Conservation (phyloP, 2,329 filamentous ascomycete species). For the Nemania serpens region DNA sequence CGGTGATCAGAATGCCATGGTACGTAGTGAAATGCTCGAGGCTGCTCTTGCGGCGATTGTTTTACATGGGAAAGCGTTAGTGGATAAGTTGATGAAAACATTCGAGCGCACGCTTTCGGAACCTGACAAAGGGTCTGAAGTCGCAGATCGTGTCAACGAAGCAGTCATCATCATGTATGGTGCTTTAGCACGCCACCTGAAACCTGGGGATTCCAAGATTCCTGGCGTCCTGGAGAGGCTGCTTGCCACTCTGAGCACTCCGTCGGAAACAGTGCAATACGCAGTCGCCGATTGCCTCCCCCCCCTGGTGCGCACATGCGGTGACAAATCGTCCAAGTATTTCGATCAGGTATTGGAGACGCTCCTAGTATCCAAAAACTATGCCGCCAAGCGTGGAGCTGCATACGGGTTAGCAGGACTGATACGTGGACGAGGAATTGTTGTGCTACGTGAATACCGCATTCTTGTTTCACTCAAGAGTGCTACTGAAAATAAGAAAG, state of each 20-base stretch:
- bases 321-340: conserved; percentile 78
- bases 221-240: conserved; percentile 86
- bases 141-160: conserved; percentile 90
- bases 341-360: conserved; percentile 80
- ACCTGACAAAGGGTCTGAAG: conserved; percentile 79
- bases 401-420: conserved; percentile 94
- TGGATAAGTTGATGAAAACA: conserved; percentile 89
- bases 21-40: conserved; percentile 89
- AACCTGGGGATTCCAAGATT: conserved; percentile 82
- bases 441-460: conserved; percentile 79
- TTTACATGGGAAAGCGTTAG: conserved; percentile 76
- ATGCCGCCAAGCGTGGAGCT: conserved; percentile 88
- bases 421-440: conserved; percentile 84
- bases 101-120: conserved; percentile 89
- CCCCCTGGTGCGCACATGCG: conserved; percentile 82
- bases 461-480: conserved; percentile 81
- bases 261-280: conserved; percentile 95
- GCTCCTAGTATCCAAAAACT: conserved; percentile 85
- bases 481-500: conserved; percentile 94
- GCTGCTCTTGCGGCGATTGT: conserved; percentile 83
- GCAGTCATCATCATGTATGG: conserved; percentile 98
- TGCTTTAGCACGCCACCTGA: conserved; percentile 85
- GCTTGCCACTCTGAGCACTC: conserved; percentile 85
- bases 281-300: conserved; percentile 94
- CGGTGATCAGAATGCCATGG: conserved; percentile 77